These are phyloP conservation scores for Jasminum sambac DNA, from an alignment of 257 asterid genomes.

Conservation along the genomic window DNA sequence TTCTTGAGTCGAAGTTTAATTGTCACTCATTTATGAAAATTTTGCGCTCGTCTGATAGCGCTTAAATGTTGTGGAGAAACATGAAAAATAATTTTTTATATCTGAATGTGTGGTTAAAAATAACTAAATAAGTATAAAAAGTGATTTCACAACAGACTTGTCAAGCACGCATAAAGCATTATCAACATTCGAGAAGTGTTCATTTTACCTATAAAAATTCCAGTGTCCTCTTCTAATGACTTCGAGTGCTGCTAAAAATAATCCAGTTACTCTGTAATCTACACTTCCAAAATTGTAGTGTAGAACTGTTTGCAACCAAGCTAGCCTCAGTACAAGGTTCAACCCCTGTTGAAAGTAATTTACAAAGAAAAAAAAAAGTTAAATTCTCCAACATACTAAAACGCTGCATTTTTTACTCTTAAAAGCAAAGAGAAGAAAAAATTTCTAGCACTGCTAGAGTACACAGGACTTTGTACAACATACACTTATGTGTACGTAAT, in stretches of 20 bases:
- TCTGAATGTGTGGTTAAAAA: no score
- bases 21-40: neutral
- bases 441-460: no score
- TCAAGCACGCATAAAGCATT: neutral
- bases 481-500: no score
- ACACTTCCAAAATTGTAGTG: conserved; percentile 77
- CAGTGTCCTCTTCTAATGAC: conserved; percentile 94
- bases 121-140: no score
- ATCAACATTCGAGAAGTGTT: neutral
- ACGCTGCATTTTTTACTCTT: no score
- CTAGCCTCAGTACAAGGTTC: conserved; percentile 76
- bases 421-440: no score
- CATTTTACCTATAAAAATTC: conserved; percentile 80
- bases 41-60: neutral
- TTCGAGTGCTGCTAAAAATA: conserved; percentile 92
- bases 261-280: conserved; percentile 78
- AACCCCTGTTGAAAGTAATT: conserved; percentile 53
- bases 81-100: no score
- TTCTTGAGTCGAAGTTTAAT: neutral
- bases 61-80: neutral
- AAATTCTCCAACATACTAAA: neutral
- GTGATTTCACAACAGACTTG: no score
- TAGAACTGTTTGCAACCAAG: conserved; percentile 85
- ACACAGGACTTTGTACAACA: no score
- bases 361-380: neutral